Evolutionary conservation across 2,329 filamentous ascomycete genomes (phyloP).

Genomic region (Zelopaecilomyces penicillatus): DNA sequence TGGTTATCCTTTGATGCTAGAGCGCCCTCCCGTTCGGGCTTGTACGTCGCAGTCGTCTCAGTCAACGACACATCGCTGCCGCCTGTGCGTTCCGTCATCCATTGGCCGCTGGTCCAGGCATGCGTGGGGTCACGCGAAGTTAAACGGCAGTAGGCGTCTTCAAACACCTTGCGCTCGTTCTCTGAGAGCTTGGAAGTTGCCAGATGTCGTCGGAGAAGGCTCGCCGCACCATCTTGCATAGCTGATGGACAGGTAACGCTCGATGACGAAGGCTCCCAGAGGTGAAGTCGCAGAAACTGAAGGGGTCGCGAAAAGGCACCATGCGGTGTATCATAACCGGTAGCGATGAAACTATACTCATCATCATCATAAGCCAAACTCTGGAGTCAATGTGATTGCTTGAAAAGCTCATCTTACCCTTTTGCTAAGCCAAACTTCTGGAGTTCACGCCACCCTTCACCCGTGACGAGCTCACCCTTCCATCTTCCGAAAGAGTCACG

Average conservation of each 20-base stretch:
- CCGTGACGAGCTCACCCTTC: constrained; percentile 51
- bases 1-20: constrained; percentile 13
- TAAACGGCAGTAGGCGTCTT: constrained; percentile 44
- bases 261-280: constrained; percentile 52
- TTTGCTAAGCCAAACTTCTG: constrained; percentile 50
- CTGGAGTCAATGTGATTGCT: too few species aligned
- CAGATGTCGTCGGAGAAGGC: constrained; percentile 39
- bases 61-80: constrained; percentile 62
- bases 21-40: constrained; percentile 9
- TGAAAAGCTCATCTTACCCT: too few species aligned
- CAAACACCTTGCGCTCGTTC: constrained; percentile 34
- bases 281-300: constrained; percentile 49
- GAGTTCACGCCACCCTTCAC: constrained; percentile 57
- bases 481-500: constrained; percentile 55
- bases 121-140: constrained; percentile 38
- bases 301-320: constrained; percentile 45
- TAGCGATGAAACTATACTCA: constrained; percentile 40
- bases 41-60: constrained; percentile 48
- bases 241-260: constrained; percentile 57
- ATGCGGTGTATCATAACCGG: constrained; percentile 48
- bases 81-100: constrained; percentile 67
- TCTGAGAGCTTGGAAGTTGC: constrained; percentile 17
- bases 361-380: background rate
- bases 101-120: constrained; percentile 66
- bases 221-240: constrained; percentile 57